Evolutionary conservation across 140 eudicot species (phyloP).

Genomic region (Oenanthe javanica): DNA sequence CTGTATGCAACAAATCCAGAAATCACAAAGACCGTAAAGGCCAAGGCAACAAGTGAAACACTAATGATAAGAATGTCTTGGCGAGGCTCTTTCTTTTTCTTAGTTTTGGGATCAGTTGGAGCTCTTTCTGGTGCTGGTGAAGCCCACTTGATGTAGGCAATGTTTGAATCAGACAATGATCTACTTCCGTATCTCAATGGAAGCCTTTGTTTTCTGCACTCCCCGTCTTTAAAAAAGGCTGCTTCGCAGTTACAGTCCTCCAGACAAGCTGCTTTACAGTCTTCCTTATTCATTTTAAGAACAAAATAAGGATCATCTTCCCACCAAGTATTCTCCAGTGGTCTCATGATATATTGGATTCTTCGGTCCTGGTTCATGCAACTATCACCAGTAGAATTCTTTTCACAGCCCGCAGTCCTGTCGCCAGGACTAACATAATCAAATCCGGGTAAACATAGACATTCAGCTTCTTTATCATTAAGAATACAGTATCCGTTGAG

Average conservation of each 20-base stretch:
- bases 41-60: conserved; percentile 5
- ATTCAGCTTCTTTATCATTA: conserved; percentile 10
- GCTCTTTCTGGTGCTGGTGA: background rate
- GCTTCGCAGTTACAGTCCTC: background rate
- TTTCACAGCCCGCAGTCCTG: conserved; percentile 23
- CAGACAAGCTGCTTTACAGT: conserved; percentile 24
- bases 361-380: conserved; percentile 17
- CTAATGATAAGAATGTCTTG: background rate
- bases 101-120: background rate
- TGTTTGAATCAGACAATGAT: too few species aligned
- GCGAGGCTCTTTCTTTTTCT: background rate
- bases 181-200: background rate
- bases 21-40: background rate
- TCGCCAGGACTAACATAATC: conserved; percentile 9
- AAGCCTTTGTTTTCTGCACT: background rate
- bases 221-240: conserved; percentile 7
- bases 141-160: background rate
- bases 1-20: conserved; percentile 14
- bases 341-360: conserved; percentile 7
- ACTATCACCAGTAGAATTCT: conserved; percentile 21
- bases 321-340: background rate
- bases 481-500: conserved; percentile 29
- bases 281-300: conserved; percentile 6
- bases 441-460: conserved; percentile 43
- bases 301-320: background rate